Evolutionary conservation across 208 protist genomes (phyloP).

Genomic region (Leishmania aethiopica): DNA sequence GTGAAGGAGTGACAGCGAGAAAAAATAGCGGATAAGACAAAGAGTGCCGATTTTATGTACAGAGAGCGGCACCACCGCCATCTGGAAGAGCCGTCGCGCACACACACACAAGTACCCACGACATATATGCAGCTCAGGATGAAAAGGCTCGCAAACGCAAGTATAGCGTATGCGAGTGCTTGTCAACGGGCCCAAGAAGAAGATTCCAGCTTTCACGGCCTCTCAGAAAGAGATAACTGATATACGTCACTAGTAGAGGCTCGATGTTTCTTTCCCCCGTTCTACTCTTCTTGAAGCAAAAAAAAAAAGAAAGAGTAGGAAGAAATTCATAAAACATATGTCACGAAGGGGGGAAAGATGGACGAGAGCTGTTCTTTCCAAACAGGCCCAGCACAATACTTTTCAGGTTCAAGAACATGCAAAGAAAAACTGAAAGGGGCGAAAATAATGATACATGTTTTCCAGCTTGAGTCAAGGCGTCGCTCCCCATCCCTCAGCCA

Average conservation of each 20-base stretch:
- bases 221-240: neutral
- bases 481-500: slow-evolving; percentile 48
- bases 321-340: slow-evolving; percentile 8
- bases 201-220: too few relatives aligned
- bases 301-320: neutral
- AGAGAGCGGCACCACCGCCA: neutral
- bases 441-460: slow-evolving; percentile 5
- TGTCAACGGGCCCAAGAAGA: neutral
- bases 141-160: neutral
- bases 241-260: neutral
- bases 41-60: neutral
- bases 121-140: neutral
- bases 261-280: neutral
- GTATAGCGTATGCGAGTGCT: too few relatives aligned
- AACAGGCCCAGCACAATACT: slow-evolving; percentile 14
- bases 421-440: neutral
- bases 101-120: neutral
- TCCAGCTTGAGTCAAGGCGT: slow-evolving; percentile 4
- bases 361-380: neutral
- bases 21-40: neutral
- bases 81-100: too few relatives aligned
- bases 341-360: neutral
- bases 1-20: neutral
- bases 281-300: neutral
- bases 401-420: slow-evolving; percentile 2